Base-by-base conservation (phyloP, 176 grass and related monocot genomes). In the Tillandsia leiboldiana region DNA sequence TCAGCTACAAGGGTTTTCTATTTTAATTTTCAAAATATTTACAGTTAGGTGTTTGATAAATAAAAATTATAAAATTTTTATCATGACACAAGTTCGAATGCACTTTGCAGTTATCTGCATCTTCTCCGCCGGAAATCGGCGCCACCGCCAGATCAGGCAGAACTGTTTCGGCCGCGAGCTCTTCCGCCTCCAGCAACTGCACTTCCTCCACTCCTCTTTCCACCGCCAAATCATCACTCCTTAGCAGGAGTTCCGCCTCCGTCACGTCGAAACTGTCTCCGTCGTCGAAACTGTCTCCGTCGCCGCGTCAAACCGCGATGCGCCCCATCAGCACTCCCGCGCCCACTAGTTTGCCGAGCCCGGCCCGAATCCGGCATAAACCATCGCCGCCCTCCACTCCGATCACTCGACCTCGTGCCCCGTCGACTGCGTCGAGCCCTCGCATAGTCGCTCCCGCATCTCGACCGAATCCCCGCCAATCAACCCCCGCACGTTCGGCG, bases 201-300 rank as follows among this genome's bases (percentile, higher is more conserved):
- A 51, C 73, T 12, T 77, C 65, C 12, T 69, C 52, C 53, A 17
- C 52, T 5, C n/a, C 57, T 48, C 51, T 61, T 2, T 69, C 65
- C 4, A 69, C 48, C 52, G 28, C n/a, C 75, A 50, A 57, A 26
- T 50, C 75, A 29, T 53, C 75, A 1, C 1, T 61, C 65, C 75
- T 77, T 33, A 69, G 59, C 65, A 77, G 65, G 13, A 77, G 75
- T 18, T 62, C 75, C 11, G 28, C 66, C 29, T 77, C 75, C 11
- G 75, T 77, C 53, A 68, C 66, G 9, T 77, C 75, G 53, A 68
- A 59, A 27, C 66, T 42, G 48, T 58, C 66, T 50, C 9, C 17
- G 52, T 0, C n/a, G 26, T 77, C 75, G 53, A 68, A 59, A 27
- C 66, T 42, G 48, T 58, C 66, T 50, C 9, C 17, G 52, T 0